Evolutionary conservation across 2,329 filamentous ascomycete genomes (phyloP).

Genomic region (Sarocladiaceae sp.): DNA sequence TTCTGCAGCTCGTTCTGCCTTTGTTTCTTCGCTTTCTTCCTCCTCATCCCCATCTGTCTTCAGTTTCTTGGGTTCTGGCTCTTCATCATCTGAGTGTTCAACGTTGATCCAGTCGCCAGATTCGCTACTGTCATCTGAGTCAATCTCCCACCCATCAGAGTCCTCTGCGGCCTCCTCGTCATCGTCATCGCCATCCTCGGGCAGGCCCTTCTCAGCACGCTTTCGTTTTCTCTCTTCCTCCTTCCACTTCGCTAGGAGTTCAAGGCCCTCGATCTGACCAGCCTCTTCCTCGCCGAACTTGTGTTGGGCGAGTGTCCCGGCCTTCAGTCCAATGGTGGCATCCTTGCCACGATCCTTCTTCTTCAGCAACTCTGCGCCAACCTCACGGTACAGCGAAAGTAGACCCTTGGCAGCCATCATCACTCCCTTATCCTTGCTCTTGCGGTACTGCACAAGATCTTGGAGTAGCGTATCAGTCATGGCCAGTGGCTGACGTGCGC

Average conservation of each 20-base stretch:
- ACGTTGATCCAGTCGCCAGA: constrained; percentile 94
- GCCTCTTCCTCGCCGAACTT: constrained; percentile 76
- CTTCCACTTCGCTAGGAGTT: constrained; percentile 89
- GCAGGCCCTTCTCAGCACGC: constrained; percentile 60
- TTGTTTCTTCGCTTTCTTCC: constrained; percentile 36
- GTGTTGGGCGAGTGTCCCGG: constrained; percentile 67
- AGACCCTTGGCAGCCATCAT: constrained; percentile 97
- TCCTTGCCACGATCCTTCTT: constrained; percentile 89
- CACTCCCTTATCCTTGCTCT: constrained; percentile 97
- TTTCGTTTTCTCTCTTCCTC: constrained; percentile 77
- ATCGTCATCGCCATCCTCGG: constrained; percentile 56
- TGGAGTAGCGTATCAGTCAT: constrained; percentile 96
- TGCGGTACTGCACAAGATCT: constrained; percentile 90
- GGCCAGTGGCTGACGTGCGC: constrained; percentile 84
- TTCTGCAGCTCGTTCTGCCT: constrained; percentile 36
- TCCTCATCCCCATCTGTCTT: constrained; percentile 24
- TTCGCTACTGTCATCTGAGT: constrained; percentile 54
- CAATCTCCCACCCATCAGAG: constrained; percentile 56
- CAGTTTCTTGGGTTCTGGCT: constrained; percentile 47
- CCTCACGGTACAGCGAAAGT: constrained; percentile 83
- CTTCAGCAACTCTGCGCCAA: constrained; percentile 80
- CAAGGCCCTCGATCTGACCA: constrained; percentile 85
- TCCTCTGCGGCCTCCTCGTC: constrained; percentile 53
- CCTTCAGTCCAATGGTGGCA: constrained; percentile 73
- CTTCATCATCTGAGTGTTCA: constrained; percentile 73